Percentiles rank a stretch among this genome's conserved stretches.
These are phyloP conservation scores for Coprinellus micaceus DNA, from an alignment of 768 basidiomycete species.

Conservation along the genomic window DNA sequence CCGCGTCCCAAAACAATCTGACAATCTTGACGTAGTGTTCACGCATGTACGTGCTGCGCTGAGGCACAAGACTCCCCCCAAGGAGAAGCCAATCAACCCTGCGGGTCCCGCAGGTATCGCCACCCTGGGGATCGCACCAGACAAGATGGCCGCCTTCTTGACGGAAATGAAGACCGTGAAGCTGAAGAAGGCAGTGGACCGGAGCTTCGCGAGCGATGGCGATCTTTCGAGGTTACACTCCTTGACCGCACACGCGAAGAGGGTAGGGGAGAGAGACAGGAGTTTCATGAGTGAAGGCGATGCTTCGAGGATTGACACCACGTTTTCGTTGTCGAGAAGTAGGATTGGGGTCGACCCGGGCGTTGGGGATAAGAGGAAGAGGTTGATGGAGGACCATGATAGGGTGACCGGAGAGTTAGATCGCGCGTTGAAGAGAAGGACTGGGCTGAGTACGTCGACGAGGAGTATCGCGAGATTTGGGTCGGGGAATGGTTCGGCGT, in stretches of 20 bases:
- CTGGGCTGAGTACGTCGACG: neutral
- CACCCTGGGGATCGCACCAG: slow-evolving; percentile 68
- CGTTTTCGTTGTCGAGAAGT: too few relatives aligned
- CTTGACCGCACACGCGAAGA: too few relatives aligned
- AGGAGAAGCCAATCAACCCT: slow-evolving; percentile 71
- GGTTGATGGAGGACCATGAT: slow-evolving; percentile 2
- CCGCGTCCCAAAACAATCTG: slow-evolving; percentile 35
- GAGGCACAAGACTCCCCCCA: slow-evolving; percentile 51
- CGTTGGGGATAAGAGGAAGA: slow-evolving; percentile 3
- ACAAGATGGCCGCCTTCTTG: slow-evolving; percentile 82
- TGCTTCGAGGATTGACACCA: too few relatives aligned
- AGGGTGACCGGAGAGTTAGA: slow-evolving; percentile 5
- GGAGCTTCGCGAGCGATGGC: slow-evolving; percentile 8
- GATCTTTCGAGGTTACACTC: too few relatives aligned
- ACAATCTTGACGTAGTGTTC: slow-evolving; percentile 37
- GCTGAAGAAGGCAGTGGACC: slow-evolving; percentile 48
- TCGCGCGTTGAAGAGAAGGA: slow-evolving; percentile 3
- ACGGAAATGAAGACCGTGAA: slow-evolving; percentile 76
- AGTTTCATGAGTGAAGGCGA: too few relatives aligned
- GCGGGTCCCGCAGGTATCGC: slow-evolving; percentile 56
- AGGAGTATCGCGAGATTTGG: neutral
- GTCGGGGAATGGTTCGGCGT: neutral
- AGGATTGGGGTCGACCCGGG: neutral
- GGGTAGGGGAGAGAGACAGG: too few relatives aligned
- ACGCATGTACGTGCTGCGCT: slow-evolving; percentile 62